phyloP scores from a whole-genome alignment of 805 yeast genomes.

The Grigorovia yakushimaensis region DNA sequence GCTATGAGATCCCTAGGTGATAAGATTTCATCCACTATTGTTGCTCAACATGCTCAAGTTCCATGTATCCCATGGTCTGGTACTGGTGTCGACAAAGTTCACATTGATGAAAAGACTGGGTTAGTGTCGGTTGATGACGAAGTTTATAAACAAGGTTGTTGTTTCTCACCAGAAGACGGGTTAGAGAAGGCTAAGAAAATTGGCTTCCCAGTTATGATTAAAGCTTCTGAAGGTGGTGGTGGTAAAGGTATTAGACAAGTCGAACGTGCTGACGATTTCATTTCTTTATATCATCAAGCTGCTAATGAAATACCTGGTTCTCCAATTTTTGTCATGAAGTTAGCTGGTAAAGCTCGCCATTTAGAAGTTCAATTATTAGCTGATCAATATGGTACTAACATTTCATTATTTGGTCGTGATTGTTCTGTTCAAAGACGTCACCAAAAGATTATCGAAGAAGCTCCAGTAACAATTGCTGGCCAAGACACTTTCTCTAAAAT shows the following conservation, averaged over 20 bases:
- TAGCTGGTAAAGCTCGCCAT: conserved; percentile 97
- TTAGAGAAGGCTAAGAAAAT: conserved; percentile 71
- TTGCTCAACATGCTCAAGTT: conserved; percentile 96
- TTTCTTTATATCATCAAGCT: conserved; percentile 78
- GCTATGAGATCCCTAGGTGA: conserved; percentile 99
- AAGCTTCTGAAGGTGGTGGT: conserved; percentile 99
- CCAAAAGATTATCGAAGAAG: conserved; percentile 97
- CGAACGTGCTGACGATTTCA: conserved; percentile 70
- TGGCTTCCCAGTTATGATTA: conserved; percentile 98
- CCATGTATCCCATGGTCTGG: conserved; percentile 99
- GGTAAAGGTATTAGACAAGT: conserved; percentile 99
- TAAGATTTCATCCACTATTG: conserved; percentile 94
- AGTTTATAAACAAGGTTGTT: conserved; percentile 82
- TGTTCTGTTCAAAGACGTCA: conserved; percentile 99
- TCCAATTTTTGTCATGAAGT: conserved; percentile 94
- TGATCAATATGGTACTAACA: conserved; percentile 96
- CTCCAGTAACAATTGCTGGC: conserved; percentile 93
- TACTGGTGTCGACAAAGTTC: conserved; percentile 84
- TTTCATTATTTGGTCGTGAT: conserved; percentile 95
- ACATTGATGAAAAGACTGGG: conserved; percentile 54
- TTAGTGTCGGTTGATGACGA: conserved; percentile 84
- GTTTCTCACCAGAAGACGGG: conserved; percentile 80
- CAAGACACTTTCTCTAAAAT: conserved; percentile 75
- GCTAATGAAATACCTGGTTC: conserved; percentile 98
- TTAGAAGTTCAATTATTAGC: conserved; percentile 96